phyloP scores from a whole-genome alignment of 805 yeast genomes.

The Lachancea sp. region DNA sequence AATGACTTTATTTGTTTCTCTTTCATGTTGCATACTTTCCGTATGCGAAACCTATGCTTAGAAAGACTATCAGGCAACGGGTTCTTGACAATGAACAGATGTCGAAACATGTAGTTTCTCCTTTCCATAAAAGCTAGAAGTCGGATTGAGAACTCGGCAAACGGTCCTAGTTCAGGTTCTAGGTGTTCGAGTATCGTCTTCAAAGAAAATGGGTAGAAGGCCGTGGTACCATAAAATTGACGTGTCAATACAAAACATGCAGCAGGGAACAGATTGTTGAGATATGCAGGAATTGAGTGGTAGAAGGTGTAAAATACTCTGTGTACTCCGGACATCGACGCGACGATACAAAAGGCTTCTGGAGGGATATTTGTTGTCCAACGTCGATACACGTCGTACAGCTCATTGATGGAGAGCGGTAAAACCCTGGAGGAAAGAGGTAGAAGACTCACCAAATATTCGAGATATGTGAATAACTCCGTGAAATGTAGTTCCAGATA shows the following conservation, averaged over 20 bases:
- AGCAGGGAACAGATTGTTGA: slow-evolving; percentile 8
- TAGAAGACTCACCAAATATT: slow-evolving; percentile 1
- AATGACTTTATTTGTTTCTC: slow-evolving; percentile 6
- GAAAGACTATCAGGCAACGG: slow-evolving; percentile 3
- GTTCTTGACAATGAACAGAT: not conserved
- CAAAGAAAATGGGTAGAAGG: slow-evolving; percentile 3
- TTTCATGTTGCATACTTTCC: slow-evolving; percentile 7
- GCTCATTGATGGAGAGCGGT: slow-evolving; percentile 3
- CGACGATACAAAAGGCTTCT: slow-evolving; percentile 3
- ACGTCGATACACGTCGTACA: slow-evolving; percentile 7
- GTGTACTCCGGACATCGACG: slow-evolving; percentile 7
- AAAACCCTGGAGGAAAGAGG: slow-evolving; percentile 3
- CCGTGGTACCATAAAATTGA: slow-evolving; percentile 6
- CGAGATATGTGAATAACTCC: slow-evolving; percentile 3
- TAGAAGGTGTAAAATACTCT: slow-evolving; percentile 11
- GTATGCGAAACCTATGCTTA: slow-evolving; percentile 5
- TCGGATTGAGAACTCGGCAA: slow-evolving; percentile 8
- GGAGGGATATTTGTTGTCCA: slow-evolving; percentile 6
- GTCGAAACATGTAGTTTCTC: slow-evolving; percentile 3
- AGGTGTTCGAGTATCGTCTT: slow-evolving; percentile 3
- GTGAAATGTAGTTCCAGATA: slow-evolving; percentile 6
- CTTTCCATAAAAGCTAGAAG: slow-evolving; percentile 8
- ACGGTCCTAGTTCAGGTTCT: slow-evolving; percentile 4
- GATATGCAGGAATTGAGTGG: slow-evolving; percentile 5
- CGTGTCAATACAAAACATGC: slow-evolving; percentile 5